Conservation (phyloP, 108 stramenopile species). For the Skeletonema grethae region DNA sequence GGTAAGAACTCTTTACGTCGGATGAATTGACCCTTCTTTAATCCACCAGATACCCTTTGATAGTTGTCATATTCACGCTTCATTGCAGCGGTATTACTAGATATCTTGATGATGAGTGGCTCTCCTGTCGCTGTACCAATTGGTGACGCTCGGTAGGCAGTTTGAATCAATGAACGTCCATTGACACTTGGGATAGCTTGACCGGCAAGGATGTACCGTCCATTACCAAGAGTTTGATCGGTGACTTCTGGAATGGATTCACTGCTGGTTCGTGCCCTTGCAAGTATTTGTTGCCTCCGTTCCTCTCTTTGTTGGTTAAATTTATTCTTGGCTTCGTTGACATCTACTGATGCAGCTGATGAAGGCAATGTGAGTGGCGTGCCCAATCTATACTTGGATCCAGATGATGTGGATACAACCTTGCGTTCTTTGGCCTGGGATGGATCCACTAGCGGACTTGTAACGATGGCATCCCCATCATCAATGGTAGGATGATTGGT, state of each 20-base stretch:
- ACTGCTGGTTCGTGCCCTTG: slow-evolving; percentile 29
- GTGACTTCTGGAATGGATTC: slow-evolving; percentile 41
- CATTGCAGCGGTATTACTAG: slow-evolving; percentile 63
- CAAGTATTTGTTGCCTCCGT: not conserved
- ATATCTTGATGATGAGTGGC: slow-evolving; percentile 61
- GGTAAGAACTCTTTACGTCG: slow-evolving; percentile 61
- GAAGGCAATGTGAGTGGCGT: slow-evolving; percentile 33
- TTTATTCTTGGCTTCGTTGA: slow-evolving; percentile 15
- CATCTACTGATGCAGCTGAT: slow-evolving; percentile 6
- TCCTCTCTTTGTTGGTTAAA: slow-evolving; percentile 7
- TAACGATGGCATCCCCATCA: slow-evolving; percentile 81
- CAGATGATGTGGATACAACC: slow-evolving; percentile 68
- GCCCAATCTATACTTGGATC: slow-evolving; percentile 77
- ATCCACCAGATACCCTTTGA: slow-evolving; percentile 52
- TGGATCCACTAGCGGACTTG: slow-evolving; percentile 65
- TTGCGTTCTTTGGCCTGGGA: slow-evolving; percentile 36
- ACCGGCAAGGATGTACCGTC: slow-evolving; percentile 43
- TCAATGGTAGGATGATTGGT: slow-evolving; percentile 69
- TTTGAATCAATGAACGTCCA: slow-evolving; percentile 33
- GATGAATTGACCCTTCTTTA: slow-evolving; percentile 61
- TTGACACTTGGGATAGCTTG: slow-evolving; percentile 38
- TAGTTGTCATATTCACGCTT: slow-evolving; percentile 83
- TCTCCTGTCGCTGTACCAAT: slow-evolving; percentile 55
- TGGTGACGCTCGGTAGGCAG: slow-evolving; percentile 54
- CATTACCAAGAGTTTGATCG: slow-evolving; percentile 60